A percentile compares a stretch with the other conserved stretches of the same genome.
phyloP scores from a whole-genome alignment of 208 protist species.

The Blastocrithidia nonstop region DNA sequence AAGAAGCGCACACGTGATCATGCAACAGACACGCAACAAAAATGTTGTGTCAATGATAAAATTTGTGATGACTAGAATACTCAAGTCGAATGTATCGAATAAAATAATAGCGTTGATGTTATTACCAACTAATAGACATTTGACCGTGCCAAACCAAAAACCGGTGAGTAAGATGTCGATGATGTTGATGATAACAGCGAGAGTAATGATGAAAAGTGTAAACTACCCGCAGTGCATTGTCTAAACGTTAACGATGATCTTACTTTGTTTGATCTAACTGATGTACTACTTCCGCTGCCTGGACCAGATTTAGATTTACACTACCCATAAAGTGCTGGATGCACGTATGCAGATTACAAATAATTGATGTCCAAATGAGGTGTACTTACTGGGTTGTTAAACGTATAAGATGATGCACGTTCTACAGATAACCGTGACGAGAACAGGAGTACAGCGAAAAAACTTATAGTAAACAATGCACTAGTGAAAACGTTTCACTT shows the following conservation, averaged over 20 bases:
- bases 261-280: conserved; percentile 41
- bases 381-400: conserved; percentile 8
- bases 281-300: conserved; percentile 85
- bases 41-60: not conserved
- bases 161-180: conserved; percentile 1
- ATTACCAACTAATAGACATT: not conserved
- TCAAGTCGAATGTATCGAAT: no score
- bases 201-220: not conserved
- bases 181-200: not conserved
- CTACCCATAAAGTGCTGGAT: conserved; percentile 42
- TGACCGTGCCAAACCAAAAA: not conserved
- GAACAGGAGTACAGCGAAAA: no score
- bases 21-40: no score
- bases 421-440: no score
- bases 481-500: conserved; percentile 77
- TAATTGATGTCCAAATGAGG: conserved; percentile 11
- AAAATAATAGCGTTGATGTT: not conserved
- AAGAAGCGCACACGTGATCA: not conserved
- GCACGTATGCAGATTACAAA: conserved; percentile 35
- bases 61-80: no score
- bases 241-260: conserved; percentile 49
- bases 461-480: conserved; percentile 7
- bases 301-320: conserved; percentile 57
- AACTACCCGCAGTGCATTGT: conserved; percentile 30
- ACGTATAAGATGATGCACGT: conserved; percentile 6